Conservation (phyloP, 805 yeast genomes). For the Pichia pseudocactophila region DNA sequence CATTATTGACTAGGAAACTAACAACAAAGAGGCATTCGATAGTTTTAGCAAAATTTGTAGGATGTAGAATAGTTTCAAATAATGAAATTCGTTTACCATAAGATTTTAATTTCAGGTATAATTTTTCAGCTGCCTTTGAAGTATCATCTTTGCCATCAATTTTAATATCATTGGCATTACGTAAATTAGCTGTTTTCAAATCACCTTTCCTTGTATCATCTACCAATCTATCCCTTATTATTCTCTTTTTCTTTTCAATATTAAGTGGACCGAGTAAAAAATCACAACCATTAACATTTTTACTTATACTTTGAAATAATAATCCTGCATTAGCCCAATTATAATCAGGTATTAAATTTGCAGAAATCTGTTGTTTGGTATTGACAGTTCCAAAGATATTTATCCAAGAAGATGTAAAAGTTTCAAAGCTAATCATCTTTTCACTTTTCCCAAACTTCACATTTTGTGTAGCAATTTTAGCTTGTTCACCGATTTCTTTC, state of each 20-base stretch:
- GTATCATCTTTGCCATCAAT: slow-evolving; percentile 47
- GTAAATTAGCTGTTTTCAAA: slow-evolving; percentile 33
- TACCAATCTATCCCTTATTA: slow-evolving; percentile 27
- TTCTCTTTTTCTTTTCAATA: slow-evolving; percentile 43
- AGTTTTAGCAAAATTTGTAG: slow-evolving; percentile 64
- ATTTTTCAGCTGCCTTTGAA: slow-evolving; percentile 49
- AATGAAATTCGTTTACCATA: slow-evolving; percentile 40
- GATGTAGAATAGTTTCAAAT: slow-evolving; percentile 63
- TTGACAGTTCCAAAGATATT: slow-evolving; percentile 22
- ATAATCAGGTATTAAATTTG: slow-evolving; percentile 23
- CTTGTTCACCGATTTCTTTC: slow-evolving; percentile 49
- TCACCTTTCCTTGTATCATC: slow-evolving; percentile 35
- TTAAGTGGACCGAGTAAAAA: slow-evolving; percentile 67
- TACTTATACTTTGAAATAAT: slow-evolving; percentile 37
- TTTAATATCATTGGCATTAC: slow-evolving; percentile 35
- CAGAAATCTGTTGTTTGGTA: slow-evolving; percentile 10
- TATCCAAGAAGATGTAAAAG: slow-evolving; percentile 35
- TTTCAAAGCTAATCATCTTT: slow-evolving; percentile 39
- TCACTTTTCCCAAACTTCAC: slow-evolving; percentile 49
- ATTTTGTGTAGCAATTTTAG: slow-evolving; percentile 55
- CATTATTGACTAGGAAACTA: slow-evolving; percentile 73
- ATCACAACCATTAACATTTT: slow-evolving; percentile 42
- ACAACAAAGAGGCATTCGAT: slow-evolving; percentile 80
- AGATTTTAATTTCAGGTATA: slow-evolving; percentile 29
- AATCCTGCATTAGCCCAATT: slow-evolving; percentile 58